These are phyloP conservation scores for Cutaneotrichosporon arboriforme DNA, from an alignment of 1,284 basidiomycete genomes.

Conservation along the genomic window DNA sequence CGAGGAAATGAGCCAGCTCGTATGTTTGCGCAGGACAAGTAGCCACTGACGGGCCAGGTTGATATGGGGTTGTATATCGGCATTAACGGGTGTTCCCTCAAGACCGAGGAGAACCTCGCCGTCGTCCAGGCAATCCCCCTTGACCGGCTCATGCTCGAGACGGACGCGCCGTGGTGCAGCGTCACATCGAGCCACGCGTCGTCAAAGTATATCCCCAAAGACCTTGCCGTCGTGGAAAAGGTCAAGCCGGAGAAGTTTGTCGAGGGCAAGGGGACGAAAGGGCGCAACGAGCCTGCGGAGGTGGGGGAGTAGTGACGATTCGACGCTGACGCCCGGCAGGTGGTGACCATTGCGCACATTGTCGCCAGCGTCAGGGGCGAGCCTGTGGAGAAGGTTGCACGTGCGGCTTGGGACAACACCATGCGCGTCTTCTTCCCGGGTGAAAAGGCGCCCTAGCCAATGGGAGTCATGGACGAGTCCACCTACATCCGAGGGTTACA, in stretches of 20 bases:
- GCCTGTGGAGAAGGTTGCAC: conserved; percentile 58
- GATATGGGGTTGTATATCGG: conserved; percentile 69
- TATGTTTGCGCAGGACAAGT: neutral
- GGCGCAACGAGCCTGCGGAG: conserved; percentile 71
- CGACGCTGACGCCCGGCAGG: conserved; percentile 27
- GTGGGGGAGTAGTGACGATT: conserved; percentile 18
- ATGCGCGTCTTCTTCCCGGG: conserved; percentile 55
- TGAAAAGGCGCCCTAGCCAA: conserved; percentile 6
- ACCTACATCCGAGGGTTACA: no score
- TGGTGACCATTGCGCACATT: conserved; percentile 73
- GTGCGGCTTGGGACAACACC: conserved; percentile 64
- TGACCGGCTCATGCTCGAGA: conserved; percentile 70
- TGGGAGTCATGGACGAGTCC: no score
- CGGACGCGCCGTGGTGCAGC: conserved; percentile 80
- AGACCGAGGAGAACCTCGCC: conserved; percentile 66
- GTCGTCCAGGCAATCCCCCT: conserved; percentile 60
- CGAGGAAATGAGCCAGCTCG: conserved; percentile 63
- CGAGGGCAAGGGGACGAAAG: conserved; percentile 64
- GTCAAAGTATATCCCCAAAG: conserved; percentile 54
- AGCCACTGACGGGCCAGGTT: conserved; percentile 34
- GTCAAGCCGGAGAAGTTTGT: conserved; percentile 64
- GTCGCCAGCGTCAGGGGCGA: conserved; percentile 58
- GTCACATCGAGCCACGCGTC: conserved; percentile 73
- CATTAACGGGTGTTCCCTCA: conserved; percentile 78
- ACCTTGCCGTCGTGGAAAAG: conserved; percentile 55